These are phyloP conservation scores for Penicillium malachiteum DNA, from an alignment of 495 filamentous ascomycete genomes.

Conservation along the genomic window DNA sequence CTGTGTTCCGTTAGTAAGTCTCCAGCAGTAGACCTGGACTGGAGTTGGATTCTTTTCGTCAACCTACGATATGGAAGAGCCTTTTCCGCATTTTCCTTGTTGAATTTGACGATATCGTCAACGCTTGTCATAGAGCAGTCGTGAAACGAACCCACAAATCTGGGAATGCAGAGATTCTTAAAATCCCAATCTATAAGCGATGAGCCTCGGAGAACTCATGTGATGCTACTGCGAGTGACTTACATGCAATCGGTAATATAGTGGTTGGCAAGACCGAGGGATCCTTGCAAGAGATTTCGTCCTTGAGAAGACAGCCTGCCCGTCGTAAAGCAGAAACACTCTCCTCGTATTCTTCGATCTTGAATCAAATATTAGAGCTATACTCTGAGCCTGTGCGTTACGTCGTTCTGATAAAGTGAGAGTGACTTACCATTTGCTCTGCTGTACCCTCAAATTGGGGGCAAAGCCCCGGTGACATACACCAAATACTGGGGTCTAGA, in stretches of 20 bases:
- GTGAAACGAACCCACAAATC: background rate
- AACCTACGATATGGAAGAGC: conserved; percentile 7
- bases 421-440: conserved; percentile 5
- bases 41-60: background rate
- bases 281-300: conserved; percentile 1
- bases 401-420: background rate
- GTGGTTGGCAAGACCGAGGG: background rate
- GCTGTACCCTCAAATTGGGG: conserved; percentile 2
- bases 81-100: conserved; percentile 1
- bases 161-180: conserved; percentile 4
- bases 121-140: conserved; percentile 6
- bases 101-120: conserved; percentile 4
- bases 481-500: conserved; percentile 3
- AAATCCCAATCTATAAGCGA: conserved; percentile 5
- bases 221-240: background rate
- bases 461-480: background rate
- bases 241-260: conserved; percentile 8
- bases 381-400: too few relatives aligned
- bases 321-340: conserved; percentile 1
- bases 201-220: background rate
- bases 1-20: background rate
- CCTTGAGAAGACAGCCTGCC: background rate
- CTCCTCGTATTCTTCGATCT: conserved; percentile 7
- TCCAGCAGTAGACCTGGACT: background rate
- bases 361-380: background rate